These are phyloP conservation scores for Castanopsis chinensis DNA, from an alignment of 306 rosid genomes.

Conservation along the genomic window DNA sequence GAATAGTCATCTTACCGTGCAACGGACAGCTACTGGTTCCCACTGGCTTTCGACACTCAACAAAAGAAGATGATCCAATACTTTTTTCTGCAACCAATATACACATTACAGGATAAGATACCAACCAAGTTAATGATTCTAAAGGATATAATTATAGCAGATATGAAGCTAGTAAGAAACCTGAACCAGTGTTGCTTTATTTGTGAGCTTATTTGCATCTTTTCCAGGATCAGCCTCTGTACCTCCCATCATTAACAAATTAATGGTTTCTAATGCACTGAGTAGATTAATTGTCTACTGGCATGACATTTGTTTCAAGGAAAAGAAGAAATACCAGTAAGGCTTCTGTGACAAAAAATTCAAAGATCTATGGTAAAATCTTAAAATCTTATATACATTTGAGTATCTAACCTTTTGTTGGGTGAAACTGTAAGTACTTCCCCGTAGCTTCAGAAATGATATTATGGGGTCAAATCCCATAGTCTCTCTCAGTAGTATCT, in stretches of 20 bases:
- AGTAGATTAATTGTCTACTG: slow-evolving; percentile 97
- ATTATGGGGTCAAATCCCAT: slow-evolving; percentile 78
- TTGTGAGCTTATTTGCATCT: slow-evolving; percentile 71
- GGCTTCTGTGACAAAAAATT: slow-evolving; percentile 25
- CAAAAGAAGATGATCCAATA: slow-evolving; percentile 77
- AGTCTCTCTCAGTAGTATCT: slow-evolving; percentile 89
- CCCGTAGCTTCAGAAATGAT: slow-evolving; percentile 74
- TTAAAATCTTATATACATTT: slow-evolving; percentile 27
- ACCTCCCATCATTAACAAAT: slow-evolving; percentile 69
- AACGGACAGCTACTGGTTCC: slow-evolving; percentile 86
- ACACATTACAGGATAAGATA: slow-evolving; percentile 30
- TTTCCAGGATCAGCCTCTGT: slow-evolving; percentile 72
- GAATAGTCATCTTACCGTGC: slow-evolving; percentile 54
- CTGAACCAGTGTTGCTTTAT: slow-evolving; percentile 80
- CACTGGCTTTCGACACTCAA: slow-evolving; percentile 92
- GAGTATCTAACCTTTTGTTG: slow-evolving; percentile 90
- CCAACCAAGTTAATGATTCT: slow-evolving; percentile 22
- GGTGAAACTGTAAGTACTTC: slow-evolving; percentile 68
- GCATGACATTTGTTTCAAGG: slow-evolving; percentile 50
- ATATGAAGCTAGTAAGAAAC: slow-evolving; percentile 35
- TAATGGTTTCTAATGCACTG: slow-evolving; percentile 78
- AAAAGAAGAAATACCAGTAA: slow-evolving; percentile 47
- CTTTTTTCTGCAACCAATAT: slow-evolving; percentile 59
- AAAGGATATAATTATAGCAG: slow-evolving; percentile 16
- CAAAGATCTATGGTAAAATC: slow-evolving; percentile 2